Evolutionary conservation across 2,329 filamentous ascomycete genomes (phyloP).

Genomic region (Thelonectria olida): DNA sequence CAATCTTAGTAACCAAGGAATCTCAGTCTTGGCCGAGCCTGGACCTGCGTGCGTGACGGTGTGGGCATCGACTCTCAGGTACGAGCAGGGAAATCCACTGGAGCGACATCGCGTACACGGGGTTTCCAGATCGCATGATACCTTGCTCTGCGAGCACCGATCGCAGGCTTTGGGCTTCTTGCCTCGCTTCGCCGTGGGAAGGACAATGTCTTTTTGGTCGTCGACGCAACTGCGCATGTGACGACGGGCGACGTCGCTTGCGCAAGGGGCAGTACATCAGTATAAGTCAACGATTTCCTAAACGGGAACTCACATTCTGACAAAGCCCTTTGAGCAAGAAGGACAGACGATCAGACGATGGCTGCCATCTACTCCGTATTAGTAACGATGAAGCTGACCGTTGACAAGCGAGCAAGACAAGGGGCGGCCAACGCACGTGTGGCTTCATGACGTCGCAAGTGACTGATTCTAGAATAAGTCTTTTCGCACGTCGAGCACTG

Average conservation of each 20-base stretch:
- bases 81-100: constrained; percentile 1
- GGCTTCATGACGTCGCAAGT: constrained; percentile 21
- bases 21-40: not conserved
- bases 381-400: not conserved
- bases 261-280: too few relatives aligned
- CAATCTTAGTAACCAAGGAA: constrained; percentile 12
- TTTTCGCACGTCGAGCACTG: constrained; percentile 9
- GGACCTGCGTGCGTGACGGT: not conserved
- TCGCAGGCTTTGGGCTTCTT: constrained; percentile 19
- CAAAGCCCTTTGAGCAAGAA: constrained; percentile 18
- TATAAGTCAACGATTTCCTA: not conserved
- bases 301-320: constrained; percentile 1
- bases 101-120: constrained; percentile 17
- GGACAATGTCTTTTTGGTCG: not conserved
- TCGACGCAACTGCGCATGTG: constrained; percentile 13
- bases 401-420: not conserved
- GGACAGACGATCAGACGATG: constrained; percentile 7
- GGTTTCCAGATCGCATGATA: constrained; percentile 5
- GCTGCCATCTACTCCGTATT: constrained; percentile 3
- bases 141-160: constrained; percentile 11
- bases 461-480: constrained; percentile 19
- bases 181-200: constrained; percentile 14
- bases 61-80: not conserved
- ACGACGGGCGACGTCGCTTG: constrained; percentile 23
- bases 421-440: constrained; percentile 13